phyloP scores from a whole-genome alignment of 108 stramenopile species.

The Cylindrotheca closterium region DNA sequence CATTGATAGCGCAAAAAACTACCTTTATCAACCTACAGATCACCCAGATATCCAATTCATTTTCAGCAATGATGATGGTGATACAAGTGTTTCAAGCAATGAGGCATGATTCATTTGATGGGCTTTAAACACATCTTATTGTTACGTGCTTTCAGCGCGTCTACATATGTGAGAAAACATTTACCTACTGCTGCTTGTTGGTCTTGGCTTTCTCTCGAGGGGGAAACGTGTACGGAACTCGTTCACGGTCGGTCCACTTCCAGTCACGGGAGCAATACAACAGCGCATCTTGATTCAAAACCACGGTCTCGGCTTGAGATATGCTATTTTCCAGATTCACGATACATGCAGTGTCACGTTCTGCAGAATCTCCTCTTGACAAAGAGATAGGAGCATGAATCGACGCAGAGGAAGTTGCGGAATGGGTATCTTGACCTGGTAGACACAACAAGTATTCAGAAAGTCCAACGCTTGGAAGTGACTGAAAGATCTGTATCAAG shows the following conservation, averaged over 20 bases:
- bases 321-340: conserved; percentile 9
- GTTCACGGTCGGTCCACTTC: conserved; percentile 18
- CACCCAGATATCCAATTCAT: background rate
- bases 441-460: conserved; percentile 5
- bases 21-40: background rate
- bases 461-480: conserved; percentile 14
- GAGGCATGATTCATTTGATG: too few species aligned
- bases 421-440: background rate
- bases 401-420: conserved; percentile 25
- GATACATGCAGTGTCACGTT: background rate
- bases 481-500: conserved; percentile 23
- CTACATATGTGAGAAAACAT: background rate
- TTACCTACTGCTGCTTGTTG: background rate
- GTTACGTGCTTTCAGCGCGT: too few species aligned
- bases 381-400: conserved; percentile 32
- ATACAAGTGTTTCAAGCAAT: too few species aligned
- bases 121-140: too few species aligned
- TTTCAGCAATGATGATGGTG: background rate
- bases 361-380: background rate
- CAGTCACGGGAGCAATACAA: conserved; percentile 7
- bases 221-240: conserved; percentile 26
- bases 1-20: background rate
- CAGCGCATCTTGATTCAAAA: conserved; percentile 11
- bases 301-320: conserved; percentile 15
- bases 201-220: background rate